Evolutionary conservation across 2,329 filamentous ascomycete species (phyloP).

Genomic region (Pochonia chlamydosporia): DNA sequence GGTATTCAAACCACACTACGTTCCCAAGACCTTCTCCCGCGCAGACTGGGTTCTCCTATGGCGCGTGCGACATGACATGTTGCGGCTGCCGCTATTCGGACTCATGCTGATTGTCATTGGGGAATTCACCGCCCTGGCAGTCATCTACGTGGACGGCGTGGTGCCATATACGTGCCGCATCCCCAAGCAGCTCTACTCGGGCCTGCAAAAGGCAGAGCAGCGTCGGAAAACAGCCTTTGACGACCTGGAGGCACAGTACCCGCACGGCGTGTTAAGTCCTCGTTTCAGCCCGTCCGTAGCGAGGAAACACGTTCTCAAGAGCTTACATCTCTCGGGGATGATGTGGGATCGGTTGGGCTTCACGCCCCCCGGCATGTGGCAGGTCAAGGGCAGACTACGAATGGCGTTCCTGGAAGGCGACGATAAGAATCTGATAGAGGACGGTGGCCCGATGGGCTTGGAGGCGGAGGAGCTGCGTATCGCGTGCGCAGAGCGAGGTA

Average conservation of each 20-base stretch:
- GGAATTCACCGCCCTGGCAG: slow-evolving; percentile 78
- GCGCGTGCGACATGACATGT: slow-evolving; percentile 65
- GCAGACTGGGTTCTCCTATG: slow-evolving; percentile 64
- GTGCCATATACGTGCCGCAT: slow-evolving; percentile 81
- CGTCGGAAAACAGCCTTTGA: slow-evolving; percentile 45
- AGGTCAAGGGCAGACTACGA: slow-evolving; percentile 43
- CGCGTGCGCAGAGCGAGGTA: slow-evolving; percentile 65
- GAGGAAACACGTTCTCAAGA: slow-evolving; percentile 33
- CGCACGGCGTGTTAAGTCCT: slow-evolving; percentile 29
- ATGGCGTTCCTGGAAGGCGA: slow-evolving; percentile 64
- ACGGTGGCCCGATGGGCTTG: slow-evolving; percentile 53
- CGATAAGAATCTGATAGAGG: slow-evolving; percentile 59
- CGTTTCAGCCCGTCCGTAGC: slow-evolving; percentile 23
- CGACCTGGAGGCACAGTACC: slow-evolving; percentile 26
- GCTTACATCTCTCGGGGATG: slow-evolving; percentile 37
- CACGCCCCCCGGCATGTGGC: slow-evolving; percentile 45
- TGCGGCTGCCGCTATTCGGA: slow-evolving; percentile 73
- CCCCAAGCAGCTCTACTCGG: slow-evolving; percentile 61
- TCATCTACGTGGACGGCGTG: slow-evolving; percentile 62
- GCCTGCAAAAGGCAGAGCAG: slow-evolving; percentile 49
- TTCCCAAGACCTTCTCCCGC: slow-evolving; percentile 43
- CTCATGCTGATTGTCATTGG: slow-evolving; percentile 72
- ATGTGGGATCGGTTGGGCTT: slow-evolving; percentile 47
- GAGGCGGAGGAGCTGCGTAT: slow-evolving; percentile 59
- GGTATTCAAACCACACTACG: slow-evolving; percentile 25